Conservation (phyloP, 2,329 filamentous ascomycete genomes). For the Pyrenophora graminea region DNA sequence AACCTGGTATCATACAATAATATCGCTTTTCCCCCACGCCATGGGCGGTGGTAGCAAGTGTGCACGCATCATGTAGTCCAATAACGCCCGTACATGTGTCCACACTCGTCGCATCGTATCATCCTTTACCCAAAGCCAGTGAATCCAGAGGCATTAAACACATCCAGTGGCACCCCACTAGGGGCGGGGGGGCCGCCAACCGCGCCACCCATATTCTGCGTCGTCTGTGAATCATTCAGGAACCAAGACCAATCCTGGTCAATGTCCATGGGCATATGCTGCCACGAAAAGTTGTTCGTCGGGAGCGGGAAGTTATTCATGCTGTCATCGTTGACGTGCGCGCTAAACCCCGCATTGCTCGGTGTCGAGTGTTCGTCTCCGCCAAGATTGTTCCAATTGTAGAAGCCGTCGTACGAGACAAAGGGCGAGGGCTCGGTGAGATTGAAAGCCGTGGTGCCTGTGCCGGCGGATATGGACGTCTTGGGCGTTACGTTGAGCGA, state of each 20-base stretch:
- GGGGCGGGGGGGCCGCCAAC: neutral
- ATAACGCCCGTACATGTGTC: neutral
- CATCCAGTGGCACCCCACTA: constrained; percentile 12
- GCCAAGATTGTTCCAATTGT: constrained; percentile 38
- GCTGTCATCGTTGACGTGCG: constrained; percentile 37
- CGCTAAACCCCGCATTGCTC: constrained; percentile 8
- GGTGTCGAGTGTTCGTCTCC: constrained; percentile 17
- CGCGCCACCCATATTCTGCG: constrained; percentile 9
- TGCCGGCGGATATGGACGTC: constrained; percentile 18
- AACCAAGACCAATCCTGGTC: constrained; percentile 51
- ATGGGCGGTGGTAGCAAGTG: neutral
- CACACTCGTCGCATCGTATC: too few species aligned
- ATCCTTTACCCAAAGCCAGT: constrained; percentile 29
- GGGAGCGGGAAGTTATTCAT: constrained; percentile 40
- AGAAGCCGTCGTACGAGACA: constrained; percentile 48
- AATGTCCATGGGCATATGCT: constrained; percentile 48
- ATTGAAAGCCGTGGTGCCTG: constrained; percentile 11
- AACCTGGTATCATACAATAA: constrained; percentile 5
- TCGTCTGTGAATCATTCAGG: constrained; percentile 36
- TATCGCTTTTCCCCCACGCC: neutral
- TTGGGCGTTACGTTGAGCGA: constrained; percentile 20
- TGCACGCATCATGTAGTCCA: neutral
- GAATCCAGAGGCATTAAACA: constrained; percentile 28
- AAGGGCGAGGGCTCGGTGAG: constrained; percentile 34
- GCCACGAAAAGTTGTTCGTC: constrained; percentile 45